Base-by-base conservation (phyloP, 441 rosid genomes). In the Isatis lusitanica region DNA sequence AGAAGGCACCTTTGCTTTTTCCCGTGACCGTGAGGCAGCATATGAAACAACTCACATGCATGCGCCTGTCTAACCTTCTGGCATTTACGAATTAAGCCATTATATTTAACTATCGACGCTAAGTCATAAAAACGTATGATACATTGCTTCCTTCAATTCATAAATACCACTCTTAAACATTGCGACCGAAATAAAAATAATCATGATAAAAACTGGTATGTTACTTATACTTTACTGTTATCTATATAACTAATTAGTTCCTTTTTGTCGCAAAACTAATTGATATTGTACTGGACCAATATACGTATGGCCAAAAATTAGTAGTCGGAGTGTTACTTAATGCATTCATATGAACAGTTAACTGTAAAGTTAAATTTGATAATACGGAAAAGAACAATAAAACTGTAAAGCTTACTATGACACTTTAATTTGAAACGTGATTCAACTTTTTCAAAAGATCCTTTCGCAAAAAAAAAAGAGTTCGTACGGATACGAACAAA, bases 381-480 rank as follows among this genome's bases (percentile, higher is more conserved):
- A 24, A 63, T 39, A 51, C 11, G 44, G 16, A 63, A 31, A 48
- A 12, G 11, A 48, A 47, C 17, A 26, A 9, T 10, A 39, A 21
- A 31, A 66, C 11, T 58, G 66, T 51, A 33, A 68, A 63, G 68
- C 58, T 24, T 26, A 61, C 1, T 63, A 35, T 28, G 33, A 4
- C 66, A 52, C 70, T 66, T 66, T 59, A 52, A 39, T 59, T 43
- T 33, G 64, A 33, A 68, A 74, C 26, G 53, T 55, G 26, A 38
- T 28, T 44, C 59, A 44, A 16, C 65, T 75, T 75, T 69, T 67
- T 28, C 21, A 17, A 75, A 75, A 69, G 65, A 15, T 39, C 51
- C 70, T 75, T 75, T 68, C 15, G 24, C 63, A 35, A 17, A 7
- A 35, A 28, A 43, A 24, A 60, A 7, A 30, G 40, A 58, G 35